Percentiles rank a stretch among this genome's conserved stretches.
Conservation (phyloP, 768 basidiomycete species). For the Crassisporium funariophilum region DNA sequence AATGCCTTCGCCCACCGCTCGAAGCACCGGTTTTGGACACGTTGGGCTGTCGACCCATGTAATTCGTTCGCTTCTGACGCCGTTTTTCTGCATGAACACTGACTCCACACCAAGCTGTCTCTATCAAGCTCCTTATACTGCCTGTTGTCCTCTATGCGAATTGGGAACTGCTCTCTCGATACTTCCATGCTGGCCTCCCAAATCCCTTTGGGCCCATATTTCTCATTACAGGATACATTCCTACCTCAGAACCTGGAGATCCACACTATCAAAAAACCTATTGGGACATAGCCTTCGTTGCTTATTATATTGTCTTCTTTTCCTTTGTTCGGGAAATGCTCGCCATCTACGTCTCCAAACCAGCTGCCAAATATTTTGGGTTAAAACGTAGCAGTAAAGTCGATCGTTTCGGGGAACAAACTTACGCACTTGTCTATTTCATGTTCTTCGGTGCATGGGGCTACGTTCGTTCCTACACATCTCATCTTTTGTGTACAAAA, state of each 20-base stretch:
- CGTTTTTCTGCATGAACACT: background rate
- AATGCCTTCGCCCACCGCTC: conserved; percentile 9
- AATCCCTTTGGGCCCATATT: conserved; percentile 81
- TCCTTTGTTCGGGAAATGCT: conserved; percentile 83
- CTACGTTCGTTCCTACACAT: conserved; percentile 53
- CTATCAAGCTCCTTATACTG: conserved; percentile 66
- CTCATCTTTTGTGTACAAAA: background rate
- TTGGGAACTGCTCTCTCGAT: conserved; percentile 56
- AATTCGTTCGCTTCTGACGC: conserved; percentile 21
- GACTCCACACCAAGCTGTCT: conserved; percentile 44
- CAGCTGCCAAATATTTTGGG: conserved; percentile 71
- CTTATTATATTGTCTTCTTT: conserved; percentile 85
- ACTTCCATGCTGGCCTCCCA: conserved; percentile 44
- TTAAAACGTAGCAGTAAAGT: conserved; percentile 68
- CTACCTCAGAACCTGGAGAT: conserved; percentile 51
- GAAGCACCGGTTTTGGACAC: conserved; percentile 44
- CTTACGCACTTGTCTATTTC: conserved; percentile 86
- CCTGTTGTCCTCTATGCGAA: conserved; percentile 64
- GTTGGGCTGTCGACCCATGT: conserved; percentile 82
- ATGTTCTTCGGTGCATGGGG: conserved; percentile 71
- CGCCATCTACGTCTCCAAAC: conserved; percentile 63
- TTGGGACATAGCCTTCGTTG: conserved; percentile 76
- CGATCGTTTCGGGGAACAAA: conserved; percentile 89
- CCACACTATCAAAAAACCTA: conserved; percentile 73
- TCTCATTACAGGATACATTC: conserved; percentile 67